These are phyloP conservation scores for Morella rubra DNA, from an alignment of 306 rosid genomes.

Conservation along the genomic window DNA sequence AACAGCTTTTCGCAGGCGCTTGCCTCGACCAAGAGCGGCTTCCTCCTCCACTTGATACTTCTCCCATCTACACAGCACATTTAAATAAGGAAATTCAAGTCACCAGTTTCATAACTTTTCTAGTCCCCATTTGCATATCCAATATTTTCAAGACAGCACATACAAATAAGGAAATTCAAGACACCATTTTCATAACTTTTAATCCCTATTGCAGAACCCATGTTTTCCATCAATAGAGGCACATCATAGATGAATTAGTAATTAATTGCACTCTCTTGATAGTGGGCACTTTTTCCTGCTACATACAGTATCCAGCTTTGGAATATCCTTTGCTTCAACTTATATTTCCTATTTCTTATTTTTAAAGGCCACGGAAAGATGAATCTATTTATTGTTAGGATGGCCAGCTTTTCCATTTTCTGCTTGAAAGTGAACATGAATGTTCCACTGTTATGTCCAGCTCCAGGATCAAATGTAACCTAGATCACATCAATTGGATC, in stretches of 20 bases:
- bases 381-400: neutral
- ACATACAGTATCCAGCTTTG: neutral
- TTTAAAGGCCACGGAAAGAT: neutral
- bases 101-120: conserved; percentile 8
- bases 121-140: conserved; percentile 27
- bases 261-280: conserved; percentile 19
- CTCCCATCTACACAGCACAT: conserved; percentile 78
- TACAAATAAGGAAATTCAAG: too few relatives aligned
- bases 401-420: neutral
- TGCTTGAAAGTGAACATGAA: neutral
- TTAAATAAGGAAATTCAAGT: conserved; percentile 16
- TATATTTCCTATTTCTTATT: neutral
- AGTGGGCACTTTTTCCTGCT: neutral
- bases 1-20: conserved; percentile 93
- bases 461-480: neutral
- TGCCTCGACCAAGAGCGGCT: conserved; percentile 98
- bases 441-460: neutral
- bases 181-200: too few relatives aligned
- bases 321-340: neutral
- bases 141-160: neutral
- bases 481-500: neutral
- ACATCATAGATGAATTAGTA: conserved; percentile 5
- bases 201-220: too few relatives aligned
- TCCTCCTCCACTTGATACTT: conserved; percentile 96
- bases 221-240: conserved; percentile 14